Evolutionary conservation across 208 protist species (phyloP).

Genomic region (Zelonia costaricensis): DNA sequence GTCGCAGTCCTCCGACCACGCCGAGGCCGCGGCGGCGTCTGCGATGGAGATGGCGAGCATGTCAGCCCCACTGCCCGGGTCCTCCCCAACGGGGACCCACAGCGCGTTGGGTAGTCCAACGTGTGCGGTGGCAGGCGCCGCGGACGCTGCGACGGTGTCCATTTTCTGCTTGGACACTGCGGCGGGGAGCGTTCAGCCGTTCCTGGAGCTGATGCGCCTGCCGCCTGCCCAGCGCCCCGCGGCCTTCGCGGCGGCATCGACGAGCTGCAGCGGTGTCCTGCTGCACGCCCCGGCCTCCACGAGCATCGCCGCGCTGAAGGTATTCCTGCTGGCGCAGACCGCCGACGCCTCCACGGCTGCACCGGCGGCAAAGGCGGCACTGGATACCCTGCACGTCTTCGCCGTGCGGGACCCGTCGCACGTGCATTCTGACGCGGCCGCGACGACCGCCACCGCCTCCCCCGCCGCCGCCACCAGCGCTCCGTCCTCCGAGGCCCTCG

Average conservation of each 20-base stretch:
- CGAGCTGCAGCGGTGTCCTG: constrained; percentile 6
- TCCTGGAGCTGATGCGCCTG: constrained; percentile 10
- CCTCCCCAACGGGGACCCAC: not conserved
- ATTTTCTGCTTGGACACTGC: constrained; percentile 24
- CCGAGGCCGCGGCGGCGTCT: not conserved
- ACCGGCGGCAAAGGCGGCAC: not conserved
- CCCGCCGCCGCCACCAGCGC: no score
- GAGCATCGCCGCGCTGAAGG: constrained; percentile 2
- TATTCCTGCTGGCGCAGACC: constrained; percentile 8
- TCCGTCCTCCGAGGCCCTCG: not conserved
- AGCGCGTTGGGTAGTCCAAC: no score
- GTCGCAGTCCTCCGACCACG: not conserved
- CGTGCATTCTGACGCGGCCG: not conserved
- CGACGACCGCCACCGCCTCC: not conserved
- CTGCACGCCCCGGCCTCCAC: constrained; percentile 10
- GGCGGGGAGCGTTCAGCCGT: constrained; percentile 1
- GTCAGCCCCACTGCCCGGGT: not conserved
- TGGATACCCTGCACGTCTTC: constrained; percentile 9
- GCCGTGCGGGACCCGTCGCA: constrained; percentile 6
- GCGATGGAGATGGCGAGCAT: constrained; percentile 12
- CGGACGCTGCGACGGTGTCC: not conserved
- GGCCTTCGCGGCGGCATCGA: constrained; percentile 3
- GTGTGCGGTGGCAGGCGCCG: not conserved
- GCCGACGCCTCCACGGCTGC: no score
- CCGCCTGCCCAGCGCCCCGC: constrained; percentile 4